These are phyloP conservation scores for Penicillium atrosanguineum DNA, from an alignment of 495 filamentous ascomycete genomes.

Conservation along the genomic window DNA sequence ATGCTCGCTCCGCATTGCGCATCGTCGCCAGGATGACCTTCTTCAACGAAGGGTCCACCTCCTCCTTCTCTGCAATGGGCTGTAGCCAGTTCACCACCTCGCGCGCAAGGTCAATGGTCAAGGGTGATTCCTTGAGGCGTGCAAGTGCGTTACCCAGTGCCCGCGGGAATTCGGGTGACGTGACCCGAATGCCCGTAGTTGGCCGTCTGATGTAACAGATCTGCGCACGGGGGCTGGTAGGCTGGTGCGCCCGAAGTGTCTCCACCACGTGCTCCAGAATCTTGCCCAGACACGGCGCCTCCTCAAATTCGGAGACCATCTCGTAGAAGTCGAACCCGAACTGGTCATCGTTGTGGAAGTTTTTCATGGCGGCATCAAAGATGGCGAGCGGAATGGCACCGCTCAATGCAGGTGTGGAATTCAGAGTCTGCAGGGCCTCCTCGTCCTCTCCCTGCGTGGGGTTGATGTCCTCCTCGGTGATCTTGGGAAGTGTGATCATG, in stretches of 20 bases:
- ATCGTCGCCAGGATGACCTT: slow-evolving; percentile 62
- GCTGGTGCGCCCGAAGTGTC: slow-evolving; percentile 55
- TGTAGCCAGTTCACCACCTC: slow-evolving; percentile 62
- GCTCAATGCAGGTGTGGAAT: slow-evolving; percentile 75
- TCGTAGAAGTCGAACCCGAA: slow-evolving; percentile 77
- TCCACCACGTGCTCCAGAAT: slow-evolving; percentile 77
- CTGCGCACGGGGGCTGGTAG: slow-evolving; percentile 56
- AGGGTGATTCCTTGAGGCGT: slow-evolving; percentile 48
- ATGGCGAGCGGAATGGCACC: slow-evolving; percentile 92
- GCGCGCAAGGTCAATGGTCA: slow-evolving; percentile 42
- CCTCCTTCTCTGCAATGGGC: slow-evolving; percentile 49
- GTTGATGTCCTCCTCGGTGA: slow-evolving; percentile 67
- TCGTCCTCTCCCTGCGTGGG: slow-evolving; percentile 52
- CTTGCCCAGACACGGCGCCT: slow-evolving; percentile 59
- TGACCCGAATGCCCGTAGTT: slow-evolving; percentile 59
- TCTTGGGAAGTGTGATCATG: slow-evolving; percentile 59
- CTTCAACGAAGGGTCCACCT: slow-evolving; percentile 63
- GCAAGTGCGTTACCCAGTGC: slow-evolving; percentile 63
- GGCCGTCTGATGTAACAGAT: slow-evolving; percentile 71
- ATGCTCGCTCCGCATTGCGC: slow-evolving; percentile 35
- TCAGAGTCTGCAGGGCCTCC: slow-evolving; percentile 58
- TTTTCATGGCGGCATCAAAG: slow-evolving; percentile 82
- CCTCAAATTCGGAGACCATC: slow-evolving; percentile 66
- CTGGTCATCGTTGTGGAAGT: slow-evolving; percentile 58
- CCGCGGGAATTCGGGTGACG: slow-evolving; percentile 68